These are phyloP conservation scores for Gynostemma pentaphyllum DNA, from an alignment of 306 rosid species.

Conservation along the genomic window DNA sequence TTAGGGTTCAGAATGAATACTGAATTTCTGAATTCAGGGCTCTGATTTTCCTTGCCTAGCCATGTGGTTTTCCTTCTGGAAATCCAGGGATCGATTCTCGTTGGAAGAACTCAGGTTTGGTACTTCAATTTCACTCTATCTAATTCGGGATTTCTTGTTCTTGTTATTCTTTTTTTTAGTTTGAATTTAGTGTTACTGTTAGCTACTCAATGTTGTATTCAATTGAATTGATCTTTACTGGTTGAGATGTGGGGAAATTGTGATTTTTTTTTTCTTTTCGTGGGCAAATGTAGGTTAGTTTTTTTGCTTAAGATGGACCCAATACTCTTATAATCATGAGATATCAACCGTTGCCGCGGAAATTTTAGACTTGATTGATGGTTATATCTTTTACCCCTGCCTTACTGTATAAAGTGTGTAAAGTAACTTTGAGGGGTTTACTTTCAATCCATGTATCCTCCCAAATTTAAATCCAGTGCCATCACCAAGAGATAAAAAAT, in stretches of 20 bases:
- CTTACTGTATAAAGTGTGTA: no score
- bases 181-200: neutral
- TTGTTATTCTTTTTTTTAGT: neutral
- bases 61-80: conserved; percentile 92
- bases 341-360: no score
- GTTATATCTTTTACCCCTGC: no score
- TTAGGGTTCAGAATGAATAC: conserved; percentile 18
- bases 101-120: conserved; percentile 74
- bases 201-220: neutral
- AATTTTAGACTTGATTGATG: no score
- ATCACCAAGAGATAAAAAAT: no score
- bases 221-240: neutral
- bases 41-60: conserved; percentile 38
- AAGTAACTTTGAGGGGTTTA: no score
- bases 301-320: no score
- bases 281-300: no score
- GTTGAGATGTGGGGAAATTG: no score
- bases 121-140: neutral
- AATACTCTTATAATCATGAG: no score
- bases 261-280: neutral
- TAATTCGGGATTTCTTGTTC: conserved; percentile 5
- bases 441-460: no score
- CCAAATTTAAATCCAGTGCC: no score
- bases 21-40: conserved; percentile 18
- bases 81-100: conserved; percentile 81